Evolutionary conservation across 2,329 filamentous ascomycete species (phyloP).

Genomic region (Huntiella savannae): DNA sequence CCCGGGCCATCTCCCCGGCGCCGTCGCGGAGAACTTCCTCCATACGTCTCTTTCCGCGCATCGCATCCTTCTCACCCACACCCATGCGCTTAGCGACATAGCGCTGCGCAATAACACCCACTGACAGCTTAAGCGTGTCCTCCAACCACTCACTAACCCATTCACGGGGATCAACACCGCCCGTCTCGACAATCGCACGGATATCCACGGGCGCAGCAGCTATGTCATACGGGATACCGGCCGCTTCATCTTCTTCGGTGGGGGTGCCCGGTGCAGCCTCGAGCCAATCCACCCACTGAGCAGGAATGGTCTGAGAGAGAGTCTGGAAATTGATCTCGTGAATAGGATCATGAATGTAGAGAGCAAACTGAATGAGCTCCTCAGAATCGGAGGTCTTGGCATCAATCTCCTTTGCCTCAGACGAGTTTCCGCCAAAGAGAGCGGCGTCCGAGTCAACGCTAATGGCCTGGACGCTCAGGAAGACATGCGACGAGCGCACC

Average conservation of each 20-base stretch:
- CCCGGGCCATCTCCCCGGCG: constrained; percentile 39
- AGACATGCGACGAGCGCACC: constrained; percentile 81
- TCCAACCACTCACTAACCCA: constrained; percentile 98
- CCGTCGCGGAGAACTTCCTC: constrained; percentile 37
- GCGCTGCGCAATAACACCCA: constrained; percentile 78
- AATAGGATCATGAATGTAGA: constrained; percentile 72
- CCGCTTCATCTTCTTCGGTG: constrained; percentile 19
- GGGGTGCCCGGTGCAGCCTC: constrained; percentile 36
- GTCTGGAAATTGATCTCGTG: constrained; percentile 77
- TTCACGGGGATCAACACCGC: constrained; percentile 74
- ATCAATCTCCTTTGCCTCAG: constrained; percentile 35
- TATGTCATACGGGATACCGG: constrained; percentile 21
- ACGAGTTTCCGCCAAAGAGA: constrained; percentile 41
- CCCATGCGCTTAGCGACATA: constrained; percentile 94
- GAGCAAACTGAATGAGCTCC: constrained; percentile 50
- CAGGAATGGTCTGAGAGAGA: constrained; percentile 65
- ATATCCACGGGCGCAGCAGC: constrained; percentile 52
- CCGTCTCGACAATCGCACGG: constrained; percentile 56
- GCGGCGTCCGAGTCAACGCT: constrained; percentile 41
- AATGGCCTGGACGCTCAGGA: constrained; percentile 85
- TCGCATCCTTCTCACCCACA: constrained; percentile 60
- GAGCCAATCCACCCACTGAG: constrained; percentile 79
- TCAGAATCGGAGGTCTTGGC: constrained; percentile 24
- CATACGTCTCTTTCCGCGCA: constrained; percentile 40
- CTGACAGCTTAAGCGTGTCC: constrained; percentile 56